Base-by-base conservation (phyloP, 345 rosid species). In the Excoecaria cochinchinensis region DNA sequence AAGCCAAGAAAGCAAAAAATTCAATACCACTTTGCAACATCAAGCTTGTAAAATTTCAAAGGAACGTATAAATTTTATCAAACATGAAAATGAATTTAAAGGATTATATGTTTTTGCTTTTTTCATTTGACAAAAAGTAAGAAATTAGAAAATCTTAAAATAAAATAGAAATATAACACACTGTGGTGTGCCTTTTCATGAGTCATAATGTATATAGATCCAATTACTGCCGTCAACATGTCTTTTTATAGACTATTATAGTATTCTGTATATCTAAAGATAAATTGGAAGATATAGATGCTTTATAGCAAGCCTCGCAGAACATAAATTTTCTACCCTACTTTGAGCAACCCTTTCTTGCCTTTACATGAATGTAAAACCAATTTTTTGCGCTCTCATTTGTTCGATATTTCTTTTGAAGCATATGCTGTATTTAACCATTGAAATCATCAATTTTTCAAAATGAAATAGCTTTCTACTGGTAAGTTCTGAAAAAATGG, bases 1-100 rank as follows among this genome's bases (percentile, higher is more conserved):
- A 52, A 79, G 70, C 63, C 64, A 71, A 80, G 63, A 17, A 79
- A 75, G 31, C 11, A 47, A 25, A 19, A 61, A 62, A 77, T 63
- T 55, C 61, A 60, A 17, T 39, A 9, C 46, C 17, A 66, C 12
- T 75, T 24, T 21, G 76, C 39, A 69, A 68, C 13, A 74, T 40
- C 31, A 55, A 55, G 40, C 67, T 60, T 9, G 17, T 14, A 16
- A 72, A 38, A 47, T 10, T 58, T 47, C 31, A 17, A 5, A 31
- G 4, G 25, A 31, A 25, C 9, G 6, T 24, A 22, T 39, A 15
- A 71, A 44, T 14, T 14, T 47, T 25, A 15, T 19, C 9, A 11
- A 72, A 60, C 25, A 60, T 8, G 40, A 40, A 44, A 56, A 22
- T 24, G 42, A 55, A 22, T 6, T 38, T 21, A 3, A 9, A 36